Percentiles rank a stretch among this genome's conserved stretches.
These are phyloP conservation scores for Cyberlindnera petersonii DNA, from an alignment of 805 yeast genomes.

Conservation along the genomic window DNA sequence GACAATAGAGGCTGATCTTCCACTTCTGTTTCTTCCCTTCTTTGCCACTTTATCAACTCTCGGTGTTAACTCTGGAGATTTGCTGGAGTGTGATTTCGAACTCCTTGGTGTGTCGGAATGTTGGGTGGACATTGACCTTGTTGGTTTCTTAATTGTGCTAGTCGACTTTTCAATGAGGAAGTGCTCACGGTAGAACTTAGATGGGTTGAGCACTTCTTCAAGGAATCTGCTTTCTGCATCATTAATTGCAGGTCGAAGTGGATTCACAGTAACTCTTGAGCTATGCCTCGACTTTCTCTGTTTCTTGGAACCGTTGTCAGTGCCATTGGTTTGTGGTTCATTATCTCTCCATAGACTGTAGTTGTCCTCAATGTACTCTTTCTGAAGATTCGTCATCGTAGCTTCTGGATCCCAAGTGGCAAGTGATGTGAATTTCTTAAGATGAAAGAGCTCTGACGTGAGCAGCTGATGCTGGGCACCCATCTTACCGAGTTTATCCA, in stretches of 20 bases:
- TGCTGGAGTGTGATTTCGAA: no score
- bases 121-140: not conserved
- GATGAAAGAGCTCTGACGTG: slow-evolving; percentile 60
- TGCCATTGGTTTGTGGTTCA: slow-evolving; percentile 4
- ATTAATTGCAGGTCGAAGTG: slow-evolving; percentile 18
- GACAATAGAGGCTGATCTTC: not conserved
- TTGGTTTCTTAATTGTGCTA: not conserved
- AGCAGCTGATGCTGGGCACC: slow-evolving; percentile 38
- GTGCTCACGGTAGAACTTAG: slow-evolving; percentile 21
- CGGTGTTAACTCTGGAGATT: no score
- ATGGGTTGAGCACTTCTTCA: slow-evolving; percentile 20
- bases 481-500: slow-evolving; percentile 13
- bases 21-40: not conserved
- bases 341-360: slow-evolving; percentile 28
- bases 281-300: slow-evolving; percentile 25
- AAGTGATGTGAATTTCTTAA: slow-evolving; percentile 56
- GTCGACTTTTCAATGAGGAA: slow-evolving; percentile 13
- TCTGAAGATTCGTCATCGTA: slow-evolving; percentile 33
- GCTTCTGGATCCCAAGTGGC: slow-evolving; percentile 58
- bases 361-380: slow-evolving; percentile 29
- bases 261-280: slow-evolving; percentile 18
- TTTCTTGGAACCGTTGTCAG: not conserved
- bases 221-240: slow-evolving; percentile 12
- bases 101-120: slow-evolving; percentile 5
- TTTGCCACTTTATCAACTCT: no score